Evolutionary conservation across 805 yeast genomes (phyloP).

Genomic region (Pichia exigua): DNA sequence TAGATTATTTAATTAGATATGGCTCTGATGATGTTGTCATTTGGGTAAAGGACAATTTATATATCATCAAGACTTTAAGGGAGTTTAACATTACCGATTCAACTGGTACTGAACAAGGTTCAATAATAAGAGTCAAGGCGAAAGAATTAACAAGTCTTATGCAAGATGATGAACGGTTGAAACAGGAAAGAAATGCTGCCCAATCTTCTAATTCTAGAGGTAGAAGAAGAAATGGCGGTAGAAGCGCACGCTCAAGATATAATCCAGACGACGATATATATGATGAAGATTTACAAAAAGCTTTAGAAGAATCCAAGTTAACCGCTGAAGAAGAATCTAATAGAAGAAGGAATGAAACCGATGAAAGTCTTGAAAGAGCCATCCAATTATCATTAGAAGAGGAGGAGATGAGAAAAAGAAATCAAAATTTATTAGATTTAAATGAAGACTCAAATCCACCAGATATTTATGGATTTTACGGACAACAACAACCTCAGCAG

Average conservation of each 20-base stretch:
- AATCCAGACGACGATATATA: conserved; percentile 34
- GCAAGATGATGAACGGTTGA: conserved; percentile 73
- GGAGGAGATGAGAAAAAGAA: conserved; percentile 53
- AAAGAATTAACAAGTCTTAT: conserved; percentile 76
- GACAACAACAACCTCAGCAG: conserved; percentile 29
- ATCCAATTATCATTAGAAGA: conserved; percentile 68
- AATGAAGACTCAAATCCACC: conserved; percentile 32
- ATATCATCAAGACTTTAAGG: conserved; percentile 79
- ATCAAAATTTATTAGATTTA: conserved; percentile 46
- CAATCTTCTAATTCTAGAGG: conserved; percentile 13
- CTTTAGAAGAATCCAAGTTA: conserved; percentile 67
- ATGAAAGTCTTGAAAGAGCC: conserved; percentile 62
- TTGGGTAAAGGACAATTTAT: conserved; percentile 87
- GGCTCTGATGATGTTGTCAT: conserved; percentile 85
- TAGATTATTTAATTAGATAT: conserved; percentile 76
- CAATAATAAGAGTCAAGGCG: conserved; percentile 81
- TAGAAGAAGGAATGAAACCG: conserved; percentile 44
- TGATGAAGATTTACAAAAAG: conserved; percentile 73
- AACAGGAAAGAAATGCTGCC: conserved; percentile 52
- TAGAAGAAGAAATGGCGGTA: conserved; percentile 29
- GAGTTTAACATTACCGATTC: conserved; percentile 84
- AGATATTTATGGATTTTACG: conserved; percentile 22
- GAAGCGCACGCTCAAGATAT: conserved; percentile 4
- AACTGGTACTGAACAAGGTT: conserved; percentile 76
- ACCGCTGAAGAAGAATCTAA: conserved; percentile 82